Base-by-base conservation (phyloP, 768 basidiomycete genomes). In the Lactarius trivialis region DNA sequence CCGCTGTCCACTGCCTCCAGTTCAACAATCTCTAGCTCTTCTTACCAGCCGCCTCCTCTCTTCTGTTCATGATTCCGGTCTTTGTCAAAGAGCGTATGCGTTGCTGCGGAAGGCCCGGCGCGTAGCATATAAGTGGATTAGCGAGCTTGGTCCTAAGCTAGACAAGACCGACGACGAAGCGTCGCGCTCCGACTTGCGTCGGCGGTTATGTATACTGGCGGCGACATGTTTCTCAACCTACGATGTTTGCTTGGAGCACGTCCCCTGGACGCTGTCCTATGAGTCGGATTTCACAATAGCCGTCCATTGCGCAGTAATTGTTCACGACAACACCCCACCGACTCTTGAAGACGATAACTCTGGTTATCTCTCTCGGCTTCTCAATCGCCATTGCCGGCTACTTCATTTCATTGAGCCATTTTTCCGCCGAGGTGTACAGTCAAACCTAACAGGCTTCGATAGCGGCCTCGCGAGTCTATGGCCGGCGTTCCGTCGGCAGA, bases 281-380 rank as follows among this genome's bases (percentile, higher is more conserved):
- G 51, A 57, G 4, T 26, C 32, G 8, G 61, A 58, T 17, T 45
- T 58, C 24, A 33, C 56, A 7, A 53, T 62, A 17, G 56, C 56
- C 17, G 32, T 62, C 7, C 64, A 58, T 32, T 54, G 60, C 36
- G 56, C 64, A 30, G 50, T 58, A n/a, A 58, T 58, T 4, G 56
- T 53, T 11, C 43, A 58, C 30, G 50, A 58, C 24, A 43, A 57
- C 39, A 51, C 61, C 11, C 55, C 55, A 15, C 24, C 48, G 12
- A 26, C 33, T 28, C 15, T 57, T 4, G 11, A 9, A 9, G 55
- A 33, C 39, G 43, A 51, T 3, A 24, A 6, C 7, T 45, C 55
- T 2, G 39, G 30, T n/a, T 45, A 56, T 52, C 51, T 60, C 26
- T 2, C 21, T 26, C 49, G 55, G 11, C 33, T 56, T 7, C 55